Percentiles rank a stretch among this genome's conserved stretches.
These are phyloP conservation scores for Pseudovirgaria hyperparasitica DNA, from an alignment of 2,329 filamentous ascomycete species.

Conservation along the genomic window DNA sequence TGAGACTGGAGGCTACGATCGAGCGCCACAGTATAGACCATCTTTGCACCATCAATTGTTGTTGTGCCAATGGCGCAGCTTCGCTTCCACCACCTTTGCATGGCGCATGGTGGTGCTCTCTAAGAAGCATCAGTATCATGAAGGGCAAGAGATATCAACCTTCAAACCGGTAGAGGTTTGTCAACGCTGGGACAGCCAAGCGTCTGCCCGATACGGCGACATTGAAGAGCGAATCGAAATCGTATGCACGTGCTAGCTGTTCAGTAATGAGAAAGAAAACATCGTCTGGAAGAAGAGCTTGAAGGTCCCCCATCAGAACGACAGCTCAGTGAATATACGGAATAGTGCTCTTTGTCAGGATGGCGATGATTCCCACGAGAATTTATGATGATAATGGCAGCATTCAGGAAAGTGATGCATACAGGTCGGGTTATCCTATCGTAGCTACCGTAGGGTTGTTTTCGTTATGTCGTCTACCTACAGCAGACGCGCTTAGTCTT, in stretches of 20 bases:
- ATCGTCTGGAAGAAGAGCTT: constrained; percentile 48
- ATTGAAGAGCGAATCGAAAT: constrained; percentile 49
- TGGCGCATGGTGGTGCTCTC: constrained; percentile 3
- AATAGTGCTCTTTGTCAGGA: constrained; percentile 1
- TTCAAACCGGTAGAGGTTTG: constrained; percentile 48
- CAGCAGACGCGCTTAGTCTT: too few relatives aligned
- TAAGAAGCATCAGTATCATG: not conserved
- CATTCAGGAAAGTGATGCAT: too few relatives aligned
- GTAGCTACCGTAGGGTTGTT: too few relatives aligned
- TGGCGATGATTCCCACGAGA: not conserved
- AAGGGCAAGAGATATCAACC: not conserved
- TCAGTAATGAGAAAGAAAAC: constrained; percentile 49
- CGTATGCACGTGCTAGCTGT: constrained; percentile 41
- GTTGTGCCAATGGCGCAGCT: constrained; percentile 25
- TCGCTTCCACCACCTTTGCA: constrained; percentile 25
- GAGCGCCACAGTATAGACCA: constrained; percentile 57
- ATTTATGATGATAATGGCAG: not conserved
- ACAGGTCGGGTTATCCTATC: too few relatives aligned
- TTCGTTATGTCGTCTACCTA: too few relatives aligned
- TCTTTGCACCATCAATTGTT: constrained; percentile 37
- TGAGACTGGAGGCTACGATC: constrained; percentile 52
- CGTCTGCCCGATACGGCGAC: constrained; percentile 43
- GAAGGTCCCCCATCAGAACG: too few relatives aligned
- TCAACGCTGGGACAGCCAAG: constrained; percentile 46
- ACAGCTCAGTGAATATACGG: too few relatives aligned